Evolutionary conservation across 2,329 filamentous ascomycete species (phyloP), one percentile per base, ranked within the genome.

Genomic region (Lachnellula cervina): DNA sequence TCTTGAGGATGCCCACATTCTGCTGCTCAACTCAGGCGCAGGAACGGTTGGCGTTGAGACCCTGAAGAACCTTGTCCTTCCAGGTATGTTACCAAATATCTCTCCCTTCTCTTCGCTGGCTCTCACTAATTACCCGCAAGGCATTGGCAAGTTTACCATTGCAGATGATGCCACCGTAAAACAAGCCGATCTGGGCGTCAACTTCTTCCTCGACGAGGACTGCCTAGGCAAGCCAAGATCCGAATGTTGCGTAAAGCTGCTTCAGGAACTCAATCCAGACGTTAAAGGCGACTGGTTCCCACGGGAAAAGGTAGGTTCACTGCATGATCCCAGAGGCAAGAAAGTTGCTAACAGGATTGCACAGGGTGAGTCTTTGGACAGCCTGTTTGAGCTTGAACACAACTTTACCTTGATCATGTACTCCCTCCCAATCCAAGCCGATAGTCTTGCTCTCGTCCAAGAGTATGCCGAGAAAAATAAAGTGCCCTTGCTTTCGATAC

Each of bases 61-160:
- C 0, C 80, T 99, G 59, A 99, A 99, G 79, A 99, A 99, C 69
- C 82, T 99, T n/a, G 89, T 99, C 3, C 77, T 99, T 8, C 94
- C 94, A 55, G 90, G 86, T 84, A 72, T 32, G 28, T 3, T 32
- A 32, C 7, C 53, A 71, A 64, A 42, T 40, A 46, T 28, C n/a
- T 23, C 14, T 4, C 4, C 1, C 38, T 19, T 21, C 17, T 17
- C 5, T 17, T 48, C 13, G 28, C 34, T 14, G 42, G 50, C 52
- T 67, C 28, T 23, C 25, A 14, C 55, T 57, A 21, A 57, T 23
- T 19, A 13, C n/a, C 5, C 19, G 2, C n/a, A 47, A 86, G 87
- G 92, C 3, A 88, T 97, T 65, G 95, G 94, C 8, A 83, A 84
- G 25, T 99, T 97, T 71, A 95, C 90, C 0, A 96, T 99, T 59